phyloP scores from a whole-genome alignment of 768 basidiomycete species.

The Lyophyllum semitale region DNA sequence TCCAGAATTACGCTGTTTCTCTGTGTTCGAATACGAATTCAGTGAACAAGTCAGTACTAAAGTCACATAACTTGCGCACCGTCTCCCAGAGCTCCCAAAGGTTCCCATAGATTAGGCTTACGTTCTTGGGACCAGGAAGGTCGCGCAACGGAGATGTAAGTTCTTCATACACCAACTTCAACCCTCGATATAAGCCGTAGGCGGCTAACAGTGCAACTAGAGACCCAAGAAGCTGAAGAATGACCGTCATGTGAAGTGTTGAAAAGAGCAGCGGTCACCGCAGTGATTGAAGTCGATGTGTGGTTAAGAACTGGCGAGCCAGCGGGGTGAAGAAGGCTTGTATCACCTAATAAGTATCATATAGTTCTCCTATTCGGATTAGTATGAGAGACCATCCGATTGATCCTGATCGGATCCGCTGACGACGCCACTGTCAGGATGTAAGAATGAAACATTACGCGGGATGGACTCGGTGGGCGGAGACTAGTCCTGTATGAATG shows the following conservation, averaged over 20 bases:
- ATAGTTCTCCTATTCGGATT: too few relatives aligned
- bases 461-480: too few relatives aligned
- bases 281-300: too few relatives aligned
- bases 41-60: not conserved
- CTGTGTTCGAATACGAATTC: conserved; percentile 15
- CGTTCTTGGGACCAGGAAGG: conserved; percentile 53
- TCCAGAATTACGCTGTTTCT: conserved; percentile 31
- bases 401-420: too few relatives aligned
- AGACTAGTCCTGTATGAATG: too few relatives aligned
- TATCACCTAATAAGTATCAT: too few relatives aligned
- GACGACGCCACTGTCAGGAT: too few relatives aligned
- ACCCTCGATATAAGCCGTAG: conserved; percentile 32
- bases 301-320: too few relatives aligned
- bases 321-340: too few relatives aligned
- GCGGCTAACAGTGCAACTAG: conserved; percentile 19
- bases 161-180: conserved; percentile 34
- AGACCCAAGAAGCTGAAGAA: conserved; percentile 18
- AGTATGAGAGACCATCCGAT: too few relatives aligned
- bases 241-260: not conserved
- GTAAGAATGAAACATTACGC: too few relatives aligned
- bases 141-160: conserved; percentile 43
- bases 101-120: conserved; percentile 51
- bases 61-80: conserved; percentile 25
- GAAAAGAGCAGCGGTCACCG: too few relatives aligned
- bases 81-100: conserved; percentile 42